A percentile compares a stretch with the other conserved stretches of the same genome.
phyloP scores from a whole-genome alignment of 2,329 filamentous ascomycete genomes.

The Fusarium phyllophilum region DNA sequence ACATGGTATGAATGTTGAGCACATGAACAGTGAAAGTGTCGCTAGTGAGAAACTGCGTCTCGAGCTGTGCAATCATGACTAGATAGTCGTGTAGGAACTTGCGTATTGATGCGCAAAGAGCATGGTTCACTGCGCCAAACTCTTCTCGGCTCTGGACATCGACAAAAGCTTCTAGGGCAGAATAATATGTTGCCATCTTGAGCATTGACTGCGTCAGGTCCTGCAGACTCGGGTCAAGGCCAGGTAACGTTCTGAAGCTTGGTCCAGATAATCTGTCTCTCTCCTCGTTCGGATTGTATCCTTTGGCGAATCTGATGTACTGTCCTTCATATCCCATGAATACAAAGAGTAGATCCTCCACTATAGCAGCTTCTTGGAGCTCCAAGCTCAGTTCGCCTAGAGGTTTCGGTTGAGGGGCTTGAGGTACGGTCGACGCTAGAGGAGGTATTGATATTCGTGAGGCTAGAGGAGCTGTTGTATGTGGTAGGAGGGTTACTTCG shows the following conservation, averaged over 20 bases:
- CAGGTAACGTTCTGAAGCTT: conserved; percentile 79
- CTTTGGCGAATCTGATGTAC: conserved; percentile 87
- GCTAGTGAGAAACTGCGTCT: conserved; percentile 91
- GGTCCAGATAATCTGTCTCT: conserved; percentile 88
- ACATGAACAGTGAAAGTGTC: conserved; percentile 91
- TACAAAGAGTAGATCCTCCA: conserved; percentile 92
- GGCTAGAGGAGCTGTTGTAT: conserved; percentile 77
- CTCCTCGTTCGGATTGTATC: conserved; percentile 85
- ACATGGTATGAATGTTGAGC: conserved; percentile 89
- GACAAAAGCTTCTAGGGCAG: conserved; percentile 89
- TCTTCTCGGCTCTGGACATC: conserved; percentile 94
- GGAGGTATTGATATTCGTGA: conserved; percentile 72
- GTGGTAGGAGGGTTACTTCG: conserved; percentile 76
- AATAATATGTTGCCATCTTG: conserved; percentile 93
- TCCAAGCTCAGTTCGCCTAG: conserved; percentile 79
- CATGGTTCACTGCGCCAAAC: conserved; percentile 94
- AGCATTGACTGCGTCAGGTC: conserved; percentile 91
- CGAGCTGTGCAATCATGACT: conserved; percentile 90
- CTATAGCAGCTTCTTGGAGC: conserved; percentile 83
- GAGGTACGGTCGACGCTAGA: conserved; percentile 77
- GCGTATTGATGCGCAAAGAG: conserved; percentile 92
- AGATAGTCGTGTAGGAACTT: conserved; percentile 94
- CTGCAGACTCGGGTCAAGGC: conserved; percentile 89
- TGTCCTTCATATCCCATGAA: conserved; percentile 99
- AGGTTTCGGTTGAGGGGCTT: conserved; percentile 75